Base-by-base conservation (phyloP, 179 eudicot genomes). In the Spergularia azorica region DNA sequence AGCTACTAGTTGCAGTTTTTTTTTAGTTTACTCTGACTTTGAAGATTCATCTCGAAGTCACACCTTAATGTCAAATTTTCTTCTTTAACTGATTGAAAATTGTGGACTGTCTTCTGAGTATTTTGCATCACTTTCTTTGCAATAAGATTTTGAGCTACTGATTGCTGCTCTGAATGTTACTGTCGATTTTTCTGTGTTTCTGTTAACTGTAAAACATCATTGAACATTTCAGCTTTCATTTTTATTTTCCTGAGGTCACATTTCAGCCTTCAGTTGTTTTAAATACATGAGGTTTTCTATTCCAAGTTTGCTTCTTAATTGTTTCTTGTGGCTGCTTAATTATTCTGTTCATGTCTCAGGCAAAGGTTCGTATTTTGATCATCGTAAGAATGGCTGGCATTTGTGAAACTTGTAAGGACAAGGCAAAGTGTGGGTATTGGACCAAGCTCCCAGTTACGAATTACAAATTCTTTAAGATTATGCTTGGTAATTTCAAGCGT, bases 401-500 rank as follows among this genome's bases (percentile, higher is more conserved):
- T 26, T 72, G 80, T 32, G 55, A 51, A 59, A 38, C 26, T 51
- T 48, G 63, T 64, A 36, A 74, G 43, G 10, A 9, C 16, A 16
- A n/a, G 51, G 81, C 59, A 62, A 55, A 38, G 56, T 46, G 36
- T 17, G 41, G 43, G 2, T 73, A 73, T 46, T 68, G 81, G 84
- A 38, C 74, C 54, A 77, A 69, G 70, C 8, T 32, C 59, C 63
- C 77, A 41, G 51, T 46, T 38, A 65, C 36, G 4, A 67, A 55
- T 39, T 76, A 71, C 6, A 18, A 63, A 5, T 82, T 82, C 70
- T 74, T 78, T 70, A 82, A 74, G 69, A 39, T 82, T 1, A 74
- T 78, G 81, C 21, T 64, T 0, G 59, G 54, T 36, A 48, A 82
- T 51, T 82, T 82, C 48, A 63, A 82, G 76, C 52, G 64, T 16